Percentiles rank a stretch among this genome's conserved stretches.
phyloP scores from a whole-genome alignment of 345 rosid species.

The Syzygium jambos region DNA sequence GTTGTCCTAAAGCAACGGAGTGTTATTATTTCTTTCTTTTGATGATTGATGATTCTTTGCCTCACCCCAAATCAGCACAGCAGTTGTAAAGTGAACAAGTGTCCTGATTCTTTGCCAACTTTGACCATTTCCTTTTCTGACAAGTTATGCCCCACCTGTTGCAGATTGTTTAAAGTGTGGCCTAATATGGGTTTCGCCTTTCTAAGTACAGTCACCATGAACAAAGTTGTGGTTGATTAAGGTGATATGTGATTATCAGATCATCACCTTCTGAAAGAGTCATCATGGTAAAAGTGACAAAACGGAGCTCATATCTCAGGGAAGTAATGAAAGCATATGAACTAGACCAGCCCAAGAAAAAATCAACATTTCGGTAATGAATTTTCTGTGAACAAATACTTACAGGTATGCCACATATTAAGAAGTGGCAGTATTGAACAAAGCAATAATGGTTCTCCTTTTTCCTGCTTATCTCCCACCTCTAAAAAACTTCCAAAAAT shows the following conservation, averaged over 20 bases:
- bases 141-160: background rate
- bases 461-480: background rate
- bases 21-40: background rate
- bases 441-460: background rate
- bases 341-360: background rate
- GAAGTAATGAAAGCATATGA: background rate
- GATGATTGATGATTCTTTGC: background rate
- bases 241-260: background rate
- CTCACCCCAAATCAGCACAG: conserved; percentile 10
- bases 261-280: background rate
- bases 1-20: background rate
- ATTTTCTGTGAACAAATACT: background rate
- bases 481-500: background rate
- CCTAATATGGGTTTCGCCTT: background rate
- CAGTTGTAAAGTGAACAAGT: conserved; percentile 7
- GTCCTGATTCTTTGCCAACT: conserved; percentile 5
- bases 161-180: background rate
- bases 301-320: background rate
- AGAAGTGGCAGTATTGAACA: background rate
- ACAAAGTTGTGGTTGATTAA: background rate
- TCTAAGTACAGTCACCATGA: background rate
- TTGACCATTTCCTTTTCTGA: background rate
- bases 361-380: background rate
- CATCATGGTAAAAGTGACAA: background rate
- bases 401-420: background rate